These are phyloP conservation scores for Paspalum notatum DNA, from an alignment of 176 grass and related monocot species.

Conservation along the genomic window DNA sequence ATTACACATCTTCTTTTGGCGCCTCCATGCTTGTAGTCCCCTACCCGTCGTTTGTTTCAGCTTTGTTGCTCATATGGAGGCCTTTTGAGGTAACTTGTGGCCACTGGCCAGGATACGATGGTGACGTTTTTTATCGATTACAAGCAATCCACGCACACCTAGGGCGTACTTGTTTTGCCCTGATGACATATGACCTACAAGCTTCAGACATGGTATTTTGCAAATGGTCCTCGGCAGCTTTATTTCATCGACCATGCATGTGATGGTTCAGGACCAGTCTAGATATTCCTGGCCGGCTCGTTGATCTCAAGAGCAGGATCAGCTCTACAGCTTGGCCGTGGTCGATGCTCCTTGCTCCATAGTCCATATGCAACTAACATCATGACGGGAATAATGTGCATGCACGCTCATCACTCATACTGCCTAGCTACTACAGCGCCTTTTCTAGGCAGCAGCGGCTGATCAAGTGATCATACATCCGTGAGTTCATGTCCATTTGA, in stretches of 20 bases:
- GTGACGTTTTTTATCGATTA: too few relatives aligned
- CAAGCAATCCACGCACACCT: too few relatives aligned
- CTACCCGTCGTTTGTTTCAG: too few relatives aligned
- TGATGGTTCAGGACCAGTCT: slow-evolving; percentile 30
- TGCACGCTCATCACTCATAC: slow-evolving; percentile 24
- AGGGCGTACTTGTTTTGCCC: too few relatives aligned
- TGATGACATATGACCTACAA: too few relatives aligned
- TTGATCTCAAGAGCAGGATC: background rate
- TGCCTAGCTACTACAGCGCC: background rate
- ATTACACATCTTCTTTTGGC: too few relatives aligned
- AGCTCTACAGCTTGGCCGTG: background rate
- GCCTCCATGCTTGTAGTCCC: too few relatives aligned
- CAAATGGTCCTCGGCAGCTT: background rate
- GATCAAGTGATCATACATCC: background rate
- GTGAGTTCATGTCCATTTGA: background rate
- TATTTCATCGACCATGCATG: background rate
- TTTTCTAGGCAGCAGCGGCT: background rate
- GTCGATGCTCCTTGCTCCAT: too few relatives aligned
- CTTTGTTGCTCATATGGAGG: too few relatives aligned
- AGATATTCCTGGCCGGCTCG: background rate
- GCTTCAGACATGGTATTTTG: too few relatives aligned
- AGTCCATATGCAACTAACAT: slow-evolving; percentile 7
- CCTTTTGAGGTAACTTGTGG: too few relatives aligned
- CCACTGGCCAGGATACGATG: too few relatives aligned
- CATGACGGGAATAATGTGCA: background rate